Percentiles rank a stretch among this genome's conserved stretches.
Evolutionary conservation across 805 yeast genomes (phyloP).

Genomic region (Myxozyma monticola): DNA sequence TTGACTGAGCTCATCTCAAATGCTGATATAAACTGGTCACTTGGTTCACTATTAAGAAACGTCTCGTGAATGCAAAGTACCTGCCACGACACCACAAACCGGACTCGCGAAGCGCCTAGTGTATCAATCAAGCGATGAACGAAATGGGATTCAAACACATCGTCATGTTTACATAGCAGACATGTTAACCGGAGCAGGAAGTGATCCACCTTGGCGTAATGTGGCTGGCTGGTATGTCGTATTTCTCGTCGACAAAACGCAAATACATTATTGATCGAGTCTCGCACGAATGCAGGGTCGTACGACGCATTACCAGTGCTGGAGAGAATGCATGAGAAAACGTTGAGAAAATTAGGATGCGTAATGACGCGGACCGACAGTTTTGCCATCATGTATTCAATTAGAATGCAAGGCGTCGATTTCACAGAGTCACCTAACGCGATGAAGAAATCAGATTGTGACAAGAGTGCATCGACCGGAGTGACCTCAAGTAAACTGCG

Average conservation of each 20-base stretch:
- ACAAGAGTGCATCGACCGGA: slow-evolving; percentile 3
- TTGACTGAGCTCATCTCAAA: background rate
- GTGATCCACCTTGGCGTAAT: background rate
- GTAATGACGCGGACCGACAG: background rate
- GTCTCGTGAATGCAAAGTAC: slow-evolving; percentile 12
- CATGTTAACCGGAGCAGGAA: slow-evolving; percentile 1
- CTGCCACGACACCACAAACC: slow-evolving; percentile 14
- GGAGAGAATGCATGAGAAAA: background rate
- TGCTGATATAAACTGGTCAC: background rate
- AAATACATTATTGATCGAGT: slow-evolving; percentile 8
- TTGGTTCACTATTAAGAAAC: background rate
- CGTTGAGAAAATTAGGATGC: slow-evolving; percentile 1
- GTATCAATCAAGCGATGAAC: background rate
- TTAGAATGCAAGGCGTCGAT: slow-evolving; percentile 6
- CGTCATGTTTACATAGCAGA: slow-evolving; percentile 2
- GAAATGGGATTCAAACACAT: slow-evolving; percentile 3
- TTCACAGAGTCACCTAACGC: slow-evolving; percentile 5
- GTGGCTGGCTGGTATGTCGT: slow-evolving; percentile 8
- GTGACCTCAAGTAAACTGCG: slow-evolving; percentile 8
- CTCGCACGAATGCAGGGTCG: background rate
- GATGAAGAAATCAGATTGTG: slow-evolving; percentile 6
- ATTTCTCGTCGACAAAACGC: background rate
- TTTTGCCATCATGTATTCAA: slow-evolving; percentile 4
- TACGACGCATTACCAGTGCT: background rate
- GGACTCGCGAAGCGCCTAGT: slow-evolving; percentile 1